phyloP scores from a whole-genome alignment of 2,329 filamentous ascomycete species.

The Fusarium sambucinum region DNA sequence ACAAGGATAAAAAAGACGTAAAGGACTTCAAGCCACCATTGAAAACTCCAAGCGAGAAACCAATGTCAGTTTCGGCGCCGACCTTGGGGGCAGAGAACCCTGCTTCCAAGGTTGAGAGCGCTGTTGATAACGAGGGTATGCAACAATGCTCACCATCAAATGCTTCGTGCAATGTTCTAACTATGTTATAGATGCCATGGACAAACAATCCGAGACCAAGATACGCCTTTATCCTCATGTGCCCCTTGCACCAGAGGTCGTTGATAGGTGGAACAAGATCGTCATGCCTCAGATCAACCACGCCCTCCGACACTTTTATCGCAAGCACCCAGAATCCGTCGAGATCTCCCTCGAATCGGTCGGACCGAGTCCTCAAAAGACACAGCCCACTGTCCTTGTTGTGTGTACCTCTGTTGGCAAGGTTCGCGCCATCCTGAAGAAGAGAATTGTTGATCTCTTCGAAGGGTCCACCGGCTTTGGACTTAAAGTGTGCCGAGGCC shows the following conservation, averaged over 20 bases:
- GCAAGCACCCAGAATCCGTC: conserved; percentile 79
- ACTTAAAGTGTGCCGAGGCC: conserved; percentile 78
- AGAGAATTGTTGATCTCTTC: conserved; percentile 73
- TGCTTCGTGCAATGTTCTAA: conserved; percentile 2
- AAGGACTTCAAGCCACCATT: conserved; percentile 22
- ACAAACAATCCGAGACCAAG: conserved; percentile 55
- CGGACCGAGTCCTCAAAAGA: conserved; percentile 74
- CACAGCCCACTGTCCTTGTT: conserved; percentile 79
- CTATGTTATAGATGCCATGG: conserved; percentile 35
- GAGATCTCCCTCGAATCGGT: conserved; percentile 83
- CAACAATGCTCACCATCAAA: too few species aligned
- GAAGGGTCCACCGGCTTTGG: conserved; percentile 72
- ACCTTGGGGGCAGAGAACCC: conserved; percentile 7
- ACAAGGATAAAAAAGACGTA: conserved; percentile 32
- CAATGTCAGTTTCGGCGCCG: conserved; percentile 9
- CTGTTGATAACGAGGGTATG: conserved; percentile 41
- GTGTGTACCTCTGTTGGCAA: conserved; percentile 81
- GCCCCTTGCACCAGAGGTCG: conserved; percentile 67
- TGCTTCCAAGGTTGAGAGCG: conserved; percentile 17
- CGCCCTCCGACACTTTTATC: conserved; percentile 76
- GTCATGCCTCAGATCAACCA: conserved; percentile 80
- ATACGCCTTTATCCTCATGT: conserved; percentile 71
- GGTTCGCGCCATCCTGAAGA: conserved; percentile 77
- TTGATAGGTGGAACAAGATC: conserved; percentile 78
- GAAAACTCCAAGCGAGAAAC: conserved; percentile 37